A percentile compares a stretch with the other conserved stretches of the same genome.
Evolutionary conservation across 1,284 basidiomycete genomes (phyloP).

Genomic region (Boletus sp.): DNA sequence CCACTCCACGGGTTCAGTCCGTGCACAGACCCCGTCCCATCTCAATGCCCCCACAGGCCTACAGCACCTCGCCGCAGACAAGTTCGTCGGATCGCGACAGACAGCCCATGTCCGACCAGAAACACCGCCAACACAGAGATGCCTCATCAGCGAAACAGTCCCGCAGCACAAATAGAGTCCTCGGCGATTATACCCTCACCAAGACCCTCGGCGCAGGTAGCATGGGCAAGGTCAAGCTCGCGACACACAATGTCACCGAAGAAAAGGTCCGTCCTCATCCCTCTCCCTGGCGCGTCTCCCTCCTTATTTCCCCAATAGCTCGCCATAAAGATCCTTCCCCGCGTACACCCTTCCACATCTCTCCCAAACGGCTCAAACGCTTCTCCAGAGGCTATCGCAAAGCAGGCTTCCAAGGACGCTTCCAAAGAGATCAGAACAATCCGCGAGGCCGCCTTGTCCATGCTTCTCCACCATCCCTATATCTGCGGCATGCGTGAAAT

Average conservation of each 20-base stretch:
- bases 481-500: slow-evolving; percentile 99
- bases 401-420: slow-evolving; percentile 87
- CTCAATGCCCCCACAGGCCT: slow-evolving; percentile 69
- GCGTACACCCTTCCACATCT: slow-evolving; percentile 62
- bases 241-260: slow-evolving; percentile 85
- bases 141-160: slow-evolving; percentile 37
- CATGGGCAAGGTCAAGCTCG: slow-evolving; percentile 99
- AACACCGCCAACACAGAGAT: slow-evolving; percentile 40
- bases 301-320: slow-evolving; percentile 56
- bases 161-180: slow-evolving; percentile 59
- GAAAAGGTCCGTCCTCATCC: slow-evolving; percentile 76
- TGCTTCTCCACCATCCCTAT: slow-evolving; percentile 97
- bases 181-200: slow-evolving; percentile 95
- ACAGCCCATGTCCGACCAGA: slow-evolving; percentile 38
- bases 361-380: slow-evolving; percentile 49
- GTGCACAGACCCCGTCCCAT: slow-evolving; percentile 58
- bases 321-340: slow-evolving; percentile 97
- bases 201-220: slow-evolving; percentile 98
- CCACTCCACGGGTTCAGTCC: slow-evolving; percentile 30
- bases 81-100: slow-evolving; percentile 40
- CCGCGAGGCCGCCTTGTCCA: slow-evolving; percentile 91
- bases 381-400: slow-evolving; percentile 65
- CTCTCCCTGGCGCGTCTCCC: background rate
- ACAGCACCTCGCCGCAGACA: slow-evolving; percentile 38
- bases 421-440: slow-evolving; percentile 97